Evolutionary conservation across 1,284 basidiomycete genomes (phyloP).

Genomic region (Vanrija sp.): DNA sequence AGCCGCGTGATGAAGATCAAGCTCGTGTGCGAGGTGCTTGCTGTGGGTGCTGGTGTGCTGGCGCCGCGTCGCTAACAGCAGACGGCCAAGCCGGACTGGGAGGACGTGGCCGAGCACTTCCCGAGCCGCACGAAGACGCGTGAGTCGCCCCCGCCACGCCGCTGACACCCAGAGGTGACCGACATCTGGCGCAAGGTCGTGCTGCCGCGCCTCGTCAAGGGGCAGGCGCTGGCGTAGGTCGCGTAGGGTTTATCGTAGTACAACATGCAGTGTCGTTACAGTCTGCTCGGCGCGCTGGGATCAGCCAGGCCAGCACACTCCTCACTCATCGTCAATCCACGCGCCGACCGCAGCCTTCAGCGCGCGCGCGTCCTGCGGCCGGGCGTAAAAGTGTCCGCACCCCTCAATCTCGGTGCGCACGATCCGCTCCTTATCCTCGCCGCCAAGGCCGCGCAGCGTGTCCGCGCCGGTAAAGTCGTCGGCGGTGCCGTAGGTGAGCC

Average conservation of each 20-base stretch:
- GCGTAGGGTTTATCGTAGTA: background rate
- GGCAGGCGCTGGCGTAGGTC: slow-evolving; percentile 19
- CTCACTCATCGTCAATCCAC: slow-evolving; percentile 20
- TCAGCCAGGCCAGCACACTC: no score
- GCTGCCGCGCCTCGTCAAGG: slow-evolving; percentile 25
- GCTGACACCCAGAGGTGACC: slow-evolving; percentile 26
- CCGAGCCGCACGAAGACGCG: slow-evolving; percentile 19
- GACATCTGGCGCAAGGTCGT: slow-evolving; percentile 39
- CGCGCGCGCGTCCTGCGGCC: slow-evolving; percentile 18
- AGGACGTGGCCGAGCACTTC: slow-evolving; percentile 9
- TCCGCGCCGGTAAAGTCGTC: slow-evolving; percentile 36
- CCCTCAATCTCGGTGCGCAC: slow-evolving; percentile 27
- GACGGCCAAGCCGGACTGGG: slow-evolving; percentile 25
- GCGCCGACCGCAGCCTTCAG: slow-evolving; percentile 16
- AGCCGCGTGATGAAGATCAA: slow-evolving; percentile 17
- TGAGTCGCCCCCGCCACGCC: slow-evolving; percentile 10
- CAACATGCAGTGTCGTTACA: no score
- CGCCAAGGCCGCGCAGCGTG: slow-evolving; percentile 18
- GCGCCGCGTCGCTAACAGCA: slow-evolving; percentile 7
- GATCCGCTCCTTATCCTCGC: slow-evolving; percentile 1
- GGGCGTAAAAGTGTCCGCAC: slow-evolving; percentile 36
- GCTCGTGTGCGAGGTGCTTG: slow-evolving; percentile 13
- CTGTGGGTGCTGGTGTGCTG: slow-evolving; percentile 8
- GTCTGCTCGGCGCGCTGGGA: no score
- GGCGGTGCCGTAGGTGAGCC: slow-evolving; percentile 27